These are phyloP conservation scores for Thielaviopsis cerberus DNA, from an alignment of 2,329 filamentous ascomycete genomes.

Conservation along the genomic window DNA sequence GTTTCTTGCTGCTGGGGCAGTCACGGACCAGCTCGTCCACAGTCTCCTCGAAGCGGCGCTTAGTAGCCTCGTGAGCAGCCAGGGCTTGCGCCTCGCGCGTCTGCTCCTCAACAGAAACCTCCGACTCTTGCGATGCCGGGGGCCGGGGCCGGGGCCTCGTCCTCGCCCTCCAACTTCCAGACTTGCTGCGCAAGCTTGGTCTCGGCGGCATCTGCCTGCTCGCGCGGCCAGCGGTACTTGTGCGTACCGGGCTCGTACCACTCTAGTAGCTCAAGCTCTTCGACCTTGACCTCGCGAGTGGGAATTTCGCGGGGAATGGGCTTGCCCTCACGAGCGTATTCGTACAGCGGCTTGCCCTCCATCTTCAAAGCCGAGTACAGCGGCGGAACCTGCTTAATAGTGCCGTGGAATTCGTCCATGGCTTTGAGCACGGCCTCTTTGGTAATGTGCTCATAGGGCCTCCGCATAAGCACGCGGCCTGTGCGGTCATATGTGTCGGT, in stretches of 20 bases:
- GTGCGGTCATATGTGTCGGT: conserved; percentile 83
- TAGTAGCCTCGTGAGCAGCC: conserved; percentile 36
- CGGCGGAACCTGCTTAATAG: conserved; percentile 75
- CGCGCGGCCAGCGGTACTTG: conserved; percentile 56
- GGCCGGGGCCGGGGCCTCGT: conserved; percentile 26
- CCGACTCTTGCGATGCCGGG: conserved; percentile 23
- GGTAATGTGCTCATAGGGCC: conserved; percentile 65
- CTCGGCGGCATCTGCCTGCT: conserved; percentile 59
- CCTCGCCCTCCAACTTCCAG: conserved; percentile 41
- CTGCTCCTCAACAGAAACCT: conserved; percentile 31
- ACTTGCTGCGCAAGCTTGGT: conserved; percentile 58
- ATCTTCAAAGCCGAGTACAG: conserved; percentile 87
- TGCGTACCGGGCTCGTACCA: conserved; percentile 73
- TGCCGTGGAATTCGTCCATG: conserved; percentile 56
- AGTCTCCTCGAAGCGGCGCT: conserved; percentile 38
- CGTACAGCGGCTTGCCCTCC: conserved; percentile 84
- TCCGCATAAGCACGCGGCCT: conserved; percentile 63
- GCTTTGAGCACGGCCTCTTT: conserved; percentile 59
- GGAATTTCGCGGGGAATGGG: conserved; percentile 72
- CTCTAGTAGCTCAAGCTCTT: conserved; percentile 61
- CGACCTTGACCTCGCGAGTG: conserved; percentile 58
- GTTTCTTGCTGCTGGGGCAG: conserved; percentile 17
- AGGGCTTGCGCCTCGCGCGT: conserved; percentile 35
- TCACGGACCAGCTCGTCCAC: conserved; percentile 39
- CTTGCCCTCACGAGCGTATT: conserved; percentile 82